phyloP scores from a whole-genome alignment of 768 basidiomycete species.

The Gelatoporia subvermispora region DNA sequence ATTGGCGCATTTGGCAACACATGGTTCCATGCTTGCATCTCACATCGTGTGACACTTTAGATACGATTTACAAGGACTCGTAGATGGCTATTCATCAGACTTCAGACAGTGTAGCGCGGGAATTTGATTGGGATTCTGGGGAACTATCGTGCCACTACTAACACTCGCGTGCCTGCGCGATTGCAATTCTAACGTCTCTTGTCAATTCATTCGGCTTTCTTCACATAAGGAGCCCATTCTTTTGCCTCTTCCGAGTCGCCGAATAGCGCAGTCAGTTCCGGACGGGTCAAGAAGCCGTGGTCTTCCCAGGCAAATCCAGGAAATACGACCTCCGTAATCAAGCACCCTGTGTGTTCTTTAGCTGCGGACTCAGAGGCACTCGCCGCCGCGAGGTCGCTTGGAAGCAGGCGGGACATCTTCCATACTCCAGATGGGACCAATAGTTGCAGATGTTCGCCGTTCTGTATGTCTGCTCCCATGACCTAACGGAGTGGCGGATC shows the following conservation, averaged over 20 bases:
- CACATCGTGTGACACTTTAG: too few relatives aligned
- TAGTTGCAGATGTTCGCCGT: constrained; percentile 43
- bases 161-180: too few relatives aligned
- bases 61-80: too few relatives aligned
- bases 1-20: too few relatives aligned
- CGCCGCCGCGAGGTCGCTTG: constrained; percentile 30
- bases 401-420: constrained; percentile 54
- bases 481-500: constrained; percentile 9
- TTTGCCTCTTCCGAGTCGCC: constrained; percentile 22
- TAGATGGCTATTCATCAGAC: too few relatives aligned
- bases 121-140: too few relatives aligned
- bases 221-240: constrained; percentile 18
- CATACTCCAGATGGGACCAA: constrained; percentile 47
- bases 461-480: constrained; percentile 37
- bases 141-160: too few relatives aligned
- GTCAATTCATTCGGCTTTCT: constrained; percentile 1
- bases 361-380: constrained; percentile 11
- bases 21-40: too few relatives aligned
- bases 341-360: constrained; percentile 37
- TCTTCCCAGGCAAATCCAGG: constrained; percentile 53
- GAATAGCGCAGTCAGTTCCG: constrained; percentile 32
- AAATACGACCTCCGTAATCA: constrained; percentile 59
- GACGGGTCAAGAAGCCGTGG: constrained; percentile 38
- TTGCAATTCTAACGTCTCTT: too few relatives aligned
- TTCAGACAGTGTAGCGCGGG: too few relatives aligned